Conservation (phyloP, 495 filamentous ascomycete genomes). For the Neurospora sp. region DNA sequence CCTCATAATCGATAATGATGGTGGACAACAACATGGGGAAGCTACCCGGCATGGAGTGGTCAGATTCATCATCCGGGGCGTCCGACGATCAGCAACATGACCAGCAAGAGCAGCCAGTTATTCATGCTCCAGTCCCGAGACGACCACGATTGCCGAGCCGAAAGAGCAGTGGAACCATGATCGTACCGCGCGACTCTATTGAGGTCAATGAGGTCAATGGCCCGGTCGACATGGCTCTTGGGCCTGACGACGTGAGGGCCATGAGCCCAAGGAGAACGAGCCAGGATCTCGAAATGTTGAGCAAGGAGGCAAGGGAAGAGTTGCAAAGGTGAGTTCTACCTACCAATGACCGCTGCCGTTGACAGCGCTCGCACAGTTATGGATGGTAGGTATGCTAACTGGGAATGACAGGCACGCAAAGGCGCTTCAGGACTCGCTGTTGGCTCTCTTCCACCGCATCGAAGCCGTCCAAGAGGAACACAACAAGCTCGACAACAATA, state of each 20-base stretch:
- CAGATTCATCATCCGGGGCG: slow-evolving; percentile 29
- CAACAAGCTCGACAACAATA: slow-evolving; percentile 87
- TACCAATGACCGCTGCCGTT: slow-evolving; percentile 24
- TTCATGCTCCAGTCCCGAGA: slow-evolving; percentile 37
- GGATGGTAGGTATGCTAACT: slow-evolving; percentile 9
- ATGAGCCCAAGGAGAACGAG: slow-evolving; percentile 92
- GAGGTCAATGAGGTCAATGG: slow-evolving; percentile 38
- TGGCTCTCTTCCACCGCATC: slow-evolving; percentile 82
- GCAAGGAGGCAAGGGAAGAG: slow-evolving; percentile 59
- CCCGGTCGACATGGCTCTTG: slow-evolving; percentile 51
- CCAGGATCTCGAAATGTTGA: slow-evolving; percentile 76
- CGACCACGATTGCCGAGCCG: slow-evolving; percentile 46
- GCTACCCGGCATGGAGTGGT: slow-evolving; percentile 16
- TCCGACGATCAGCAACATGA: slow-evolving; percentile 20
- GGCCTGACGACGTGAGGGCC: slow-evolving; percentile 76
- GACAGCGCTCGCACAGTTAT: background rate
- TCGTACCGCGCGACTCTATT: slow-evolving; percentile 63
- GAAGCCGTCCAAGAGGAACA: slow-evolving; percentile 91
- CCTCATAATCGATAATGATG: slow-evolving; percentile 9
- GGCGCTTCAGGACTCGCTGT: slow-evolving; percentile 73
- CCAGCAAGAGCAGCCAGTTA: slow-evolving; percentile 15
- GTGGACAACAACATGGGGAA: slow-evolving; percentile 12
- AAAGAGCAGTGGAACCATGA: slow-evolving; percentile 70
- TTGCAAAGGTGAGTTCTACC: slow-evolving; percentile 47
- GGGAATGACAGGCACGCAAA: slow-evolving; percentile 61